Evolutionary conservation across 768 basidiomycete genomes (phyloP).

Genomic region (Basidioascus undulatus): DNA sequence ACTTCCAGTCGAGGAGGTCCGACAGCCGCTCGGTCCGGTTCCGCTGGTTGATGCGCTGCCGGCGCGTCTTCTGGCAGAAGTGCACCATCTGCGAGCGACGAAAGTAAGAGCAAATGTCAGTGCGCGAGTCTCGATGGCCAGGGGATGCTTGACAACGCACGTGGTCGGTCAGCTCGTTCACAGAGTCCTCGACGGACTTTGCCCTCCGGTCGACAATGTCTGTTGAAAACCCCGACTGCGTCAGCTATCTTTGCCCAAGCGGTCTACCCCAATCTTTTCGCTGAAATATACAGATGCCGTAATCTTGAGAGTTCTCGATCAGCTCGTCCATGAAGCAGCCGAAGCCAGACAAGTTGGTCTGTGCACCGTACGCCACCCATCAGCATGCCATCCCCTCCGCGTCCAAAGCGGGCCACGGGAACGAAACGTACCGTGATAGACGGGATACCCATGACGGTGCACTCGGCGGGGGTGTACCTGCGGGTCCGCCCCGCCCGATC

Average conservation of each 20-base stretch:
- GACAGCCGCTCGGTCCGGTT: conserved; percentile 88
- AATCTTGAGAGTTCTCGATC: conserved; percentile 57
- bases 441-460: conserved; percentile 99
- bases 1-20: conserved; percentile 90
- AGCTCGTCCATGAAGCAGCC: conserved; percentile 98
- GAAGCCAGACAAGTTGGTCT: conserved; percentile 94
- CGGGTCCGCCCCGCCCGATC: no score
- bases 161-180: conserved; percentile 52
- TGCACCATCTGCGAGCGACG: conserved; percentile 51
- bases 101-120: no score
- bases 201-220: conserved; percentile 86
- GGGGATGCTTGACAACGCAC: no score
- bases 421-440: no score
- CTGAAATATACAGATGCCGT: conserved; percentile 4
- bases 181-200: conserved; percentile 75
- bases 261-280: no score
- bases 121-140: no score
- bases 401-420: no score
- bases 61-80: conserved; percentile 61
- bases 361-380: no score
- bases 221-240: conserved; percentile 11
- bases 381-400: no score
- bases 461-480: conserved; percentile 78
- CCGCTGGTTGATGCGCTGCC: conserved; percentile 94
- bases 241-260: not conserved